Percentiles rank a stretch among this genome's conserved stretches.
Evolutionary conservation across 768 basidiomycete species (phyloP).

Genomic region (Lentinula raphanica): DNA sequence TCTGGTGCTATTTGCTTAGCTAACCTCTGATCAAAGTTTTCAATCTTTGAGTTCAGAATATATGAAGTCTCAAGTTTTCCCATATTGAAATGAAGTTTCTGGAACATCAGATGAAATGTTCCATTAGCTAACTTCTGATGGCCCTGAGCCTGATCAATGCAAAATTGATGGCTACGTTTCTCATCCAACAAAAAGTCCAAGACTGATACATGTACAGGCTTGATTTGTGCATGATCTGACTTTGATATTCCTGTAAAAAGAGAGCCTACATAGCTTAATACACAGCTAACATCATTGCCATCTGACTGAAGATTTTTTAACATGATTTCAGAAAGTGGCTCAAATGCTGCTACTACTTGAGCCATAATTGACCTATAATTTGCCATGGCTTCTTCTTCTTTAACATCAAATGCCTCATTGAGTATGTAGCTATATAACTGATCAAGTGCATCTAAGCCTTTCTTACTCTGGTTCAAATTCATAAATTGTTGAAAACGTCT

Average conservation of each 20-base stretch:
- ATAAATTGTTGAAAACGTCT: neutral
- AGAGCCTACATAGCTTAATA: neutral
- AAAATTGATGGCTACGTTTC: neutral
- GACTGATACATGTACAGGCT: neutral
- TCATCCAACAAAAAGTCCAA: neutral
- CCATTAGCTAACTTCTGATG: neutral
- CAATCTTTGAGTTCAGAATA: neutral
- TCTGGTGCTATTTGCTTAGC: neutral
- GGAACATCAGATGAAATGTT: neutral
- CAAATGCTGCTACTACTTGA: neutral
- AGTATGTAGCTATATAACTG: neutral
- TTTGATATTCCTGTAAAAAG: neutral
- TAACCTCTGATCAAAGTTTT: neutral
- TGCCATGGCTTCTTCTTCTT: neutral
- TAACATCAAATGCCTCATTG: neutral
- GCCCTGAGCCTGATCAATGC: neutral
- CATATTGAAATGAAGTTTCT: slow-evolving; percentile 1
- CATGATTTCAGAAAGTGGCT: neutral
- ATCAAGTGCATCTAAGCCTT: neutral
- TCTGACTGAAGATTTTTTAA: neutral
- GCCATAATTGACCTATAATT: neutral
- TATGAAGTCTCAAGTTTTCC: neutral
- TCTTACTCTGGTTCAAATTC: neutral
- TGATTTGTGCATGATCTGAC: neutral
- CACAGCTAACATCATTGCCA: neutral